Evolutionary conservation across 225 moss, liverwort and hornwort species (phyloP), one percentile per base, ranked within the genome.

Genomic region (Ulota crispa): DNA sequence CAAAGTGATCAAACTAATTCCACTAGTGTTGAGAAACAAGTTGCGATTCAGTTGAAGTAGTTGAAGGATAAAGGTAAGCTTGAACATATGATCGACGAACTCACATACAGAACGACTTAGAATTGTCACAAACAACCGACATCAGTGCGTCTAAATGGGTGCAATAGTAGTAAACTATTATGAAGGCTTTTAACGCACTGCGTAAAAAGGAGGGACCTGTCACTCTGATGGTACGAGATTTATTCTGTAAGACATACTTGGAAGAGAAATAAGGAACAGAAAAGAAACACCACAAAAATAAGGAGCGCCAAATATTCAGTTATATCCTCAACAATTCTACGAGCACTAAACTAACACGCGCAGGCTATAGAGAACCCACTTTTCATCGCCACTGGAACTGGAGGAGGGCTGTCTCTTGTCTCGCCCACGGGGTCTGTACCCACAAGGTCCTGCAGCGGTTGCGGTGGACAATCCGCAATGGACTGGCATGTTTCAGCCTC

Each of bases 401-500:
- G 89, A 72, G 85, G 80, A 81, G 90, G 79, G 83, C 85, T 88
- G 82, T 81, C 90, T 78, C 83, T 87, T 31, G 75, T 60, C 75
- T 90, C 88, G 85, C 83, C 14, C 82, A 78, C 88, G 47, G 88
- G 86, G 84, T 83, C 88, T 88, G 85, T 82, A 88, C 92, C 92
- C 90, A 87, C 88, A 83, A 82, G 87, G 90, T 90, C 92, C 92
- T 92, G 92, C 92, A 92, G 82, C 88, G 86, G 87, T 82, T 82
- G 92, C 86, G 88, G 88, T 79, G 92, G 83, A 92, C 86, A 90
- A 86, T 88, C 92, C 92, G 83, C 89, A 90, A 92, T 78, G 82
- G 88, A 90, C 90, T 86, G 90, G 90, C 92, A 90, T 90, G 84
- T 88, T 90, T 92, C 92, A 92, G 92, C 89, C 91, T 92, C 89